Conservation (phyloP, 1,284 basidiomycete species). For the Boletus sp. region DNA sequence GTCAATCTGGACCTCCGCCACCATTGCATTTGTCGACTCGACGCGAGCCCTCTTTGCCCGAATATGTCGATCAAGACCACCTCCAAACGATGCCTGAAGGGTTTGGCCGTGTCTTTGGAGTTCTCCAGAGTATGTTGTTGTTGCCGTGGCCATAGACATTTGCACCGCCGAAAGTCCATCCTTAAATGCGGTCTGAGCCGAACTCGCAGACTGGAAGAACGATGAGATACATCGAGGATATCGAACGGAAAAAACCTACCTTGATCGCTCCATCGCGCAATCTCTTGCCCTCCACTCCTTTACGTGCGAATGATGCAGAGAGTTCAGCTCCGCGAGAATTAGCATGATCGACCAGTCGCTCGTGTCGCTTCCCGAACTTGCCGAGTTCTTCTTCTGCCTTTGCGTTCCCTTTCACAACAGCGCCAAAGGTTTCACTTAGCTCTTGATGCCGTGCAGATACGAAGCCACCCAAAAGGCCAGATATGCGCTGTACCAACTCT, state of each 20-base stretch:
- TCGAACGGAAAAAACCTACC: slow-evolving; percentile 37
- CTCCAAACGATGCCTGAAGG: slow-evolving; percentile 41
- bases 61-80: slow-evolving; percentile 55
- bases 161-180: slow-evolving; percentile 47
- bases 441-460: slow-evolving; percentile 64
- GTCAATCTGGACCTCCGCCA: slow-evolving; percentile 48
- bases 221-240: slow-evolving; percentile 15
- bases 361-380: slow-evolving; percentile 47
- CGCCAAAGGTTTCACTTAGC: slow-evolving; percentile 56
- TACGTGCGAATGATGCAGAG: slow-evolving; percentile 42
- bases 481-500: slow-evolving; percentile 70
- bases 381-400: slow-evolving; percentile 50
- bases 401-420: slow-evolving; percentile 54
- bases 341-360: slow-evolving; percentile 41
- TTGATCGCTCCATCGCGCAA: slow-evolving; percentile 57
- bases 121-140: slow-evolving; percentile 50
- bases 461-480: slow-evolving; percentile 67
- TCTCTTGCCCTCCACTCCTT: slow-evolving; percentile 50
- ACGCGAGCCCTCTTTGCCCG: slow-evolving; percentile 64
- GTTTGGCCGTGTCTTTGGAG: slow-evolving; percentile 48
- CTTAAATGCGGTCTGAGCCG: slow-evolving; percentile 40
- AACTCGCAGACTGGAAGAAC: slow-evolving; percentile 40
- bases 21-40: slow-evolving; percentile 52
- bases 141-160: slow-evolving; percentile 42
- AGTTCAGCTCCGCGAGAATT: slow-evolving; percentile 41